These are phyloP conservation scores for Ceriops zippeliana DNA, from an alignment of 345 rosid species.

Conservation along the genomic window DNA sequence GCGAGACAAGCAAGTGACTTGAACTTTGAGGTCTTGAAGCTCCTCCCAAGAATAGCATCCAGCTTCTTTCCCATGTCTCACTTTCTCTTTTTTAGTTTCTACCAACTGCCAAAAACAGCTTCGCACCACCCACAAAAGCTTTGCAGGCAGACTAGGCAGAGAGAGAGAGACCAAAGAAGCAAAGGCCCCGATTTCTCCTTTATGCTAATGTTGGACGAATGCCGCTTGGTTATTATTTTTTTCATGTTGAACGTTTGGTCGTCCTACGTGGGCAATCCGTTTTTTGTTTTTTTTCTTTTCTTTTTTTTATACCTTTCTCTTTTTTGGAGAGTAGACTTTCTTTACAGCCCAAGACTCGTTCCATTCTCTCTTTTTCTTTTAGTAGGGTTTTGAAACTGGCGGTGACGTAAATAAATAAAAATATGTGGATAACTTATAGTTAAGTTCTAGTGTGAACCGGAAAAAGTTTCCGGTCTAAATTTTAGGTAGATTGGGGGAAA, in stretches of 20 bases:
- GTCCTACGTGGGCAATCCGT: background rate
- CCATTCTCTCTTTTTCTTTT: no score
- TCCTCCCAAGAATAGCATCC: slow-evolving; percentile 65
- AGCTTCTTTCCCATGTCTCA: slow-evolving; percentile 75
- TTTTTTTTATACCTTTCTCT: no score
- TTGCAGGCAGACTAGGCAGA: background rate
- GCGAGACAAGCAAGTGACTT: slow-evolving; percentile 56
- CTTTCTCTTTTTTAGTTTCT: background rate
- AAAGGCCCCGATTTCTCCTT: slow-evolving; percentile 14
- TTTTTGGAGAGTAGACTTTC: background rate
- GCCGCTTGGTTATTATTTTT: background rate
- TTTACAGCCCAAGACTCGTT: background rate
- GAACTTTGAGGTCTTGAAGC: slow-evolving; percentile 61
- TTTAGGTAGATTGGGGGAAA: background rate
- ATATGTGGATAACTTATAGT: no score
- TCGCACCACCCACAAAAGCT: no score
- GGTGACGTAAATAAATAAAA: no score
- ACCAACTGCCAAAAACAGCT: no score
- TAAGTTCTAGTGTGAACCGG: no score
- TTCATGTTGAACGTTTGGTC: background rate
- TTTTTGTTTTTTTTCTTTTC: background rate
- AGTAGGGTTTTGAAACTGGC: no score
- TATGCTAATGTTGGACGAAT: background rate
- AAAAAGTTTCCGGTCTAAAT: no score
- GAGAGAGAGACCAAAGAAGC: slow-evolving; percentile 15